Evolutionary conservation across 805 yeast species (phyloP).

Genomic region (Nakazawaea anatomiae): DNA sequence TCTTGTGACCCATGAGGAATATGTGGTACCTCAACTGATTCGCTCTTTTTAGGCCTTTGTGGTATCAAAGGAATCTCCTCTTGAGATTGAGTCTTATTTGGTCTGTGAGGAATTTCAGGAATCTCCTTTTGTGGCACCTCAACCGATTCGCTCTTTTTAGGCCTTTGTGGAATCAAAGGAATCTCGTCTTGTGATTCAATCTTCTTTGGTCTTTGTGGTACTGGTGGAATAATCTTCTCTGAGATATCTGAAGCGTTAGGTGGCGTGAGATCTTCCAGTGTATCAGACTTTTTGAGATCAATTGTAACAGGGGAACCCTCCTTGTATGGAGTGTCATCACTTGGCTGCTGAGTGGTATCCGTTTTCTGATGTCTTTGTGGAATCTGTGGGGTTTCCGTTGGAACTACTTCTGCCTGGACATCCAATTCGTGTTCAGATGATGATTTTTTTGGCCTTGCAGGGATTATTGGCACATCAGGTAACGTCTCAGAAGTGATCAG

Average conservation of each 20-base stretch:
- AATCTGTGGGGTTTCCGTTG: constrained; percentile 6
- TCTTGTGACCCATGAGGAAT: neutral
- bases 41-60: neutral
- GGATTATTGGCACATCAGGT: neutral
- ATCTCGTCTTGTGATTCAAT: neutral
- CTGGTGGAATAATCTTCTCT: neutral
- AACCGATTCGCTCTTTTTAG: neutral
- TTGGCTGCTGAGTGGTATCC: no score
- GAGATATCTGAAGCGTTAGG: neutral
- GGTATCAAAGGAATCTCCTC: neutral
- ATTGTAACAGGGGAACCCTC: no score
- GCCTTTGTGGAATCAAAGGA: constrained; percentile 13
- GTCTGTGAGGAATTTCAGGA: neutral
- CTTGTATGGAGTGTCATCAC: no score
- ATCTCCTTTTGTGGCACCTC: neutral
- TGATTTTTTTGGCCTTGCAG: neutral
- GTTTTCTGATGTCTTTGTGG: constrained; percentile 5
- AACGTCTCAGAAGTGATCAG: constrained; percentile 14
- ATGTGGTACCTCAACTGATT: neutral
- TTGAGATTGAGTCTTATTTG: neutral
- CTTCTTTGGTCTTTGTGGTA: neutral
- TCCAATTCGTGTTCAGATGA: neutral
- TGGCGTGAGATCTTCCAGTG: no score
- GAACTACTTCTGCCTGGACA: no score
- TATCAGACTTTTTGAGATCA: no score